Evolutionary conservation across 805 yeast genomes (phyloP), one percentile per base, ranked within the genome.

Genomic region (Starmerella kuoi): DNA sequence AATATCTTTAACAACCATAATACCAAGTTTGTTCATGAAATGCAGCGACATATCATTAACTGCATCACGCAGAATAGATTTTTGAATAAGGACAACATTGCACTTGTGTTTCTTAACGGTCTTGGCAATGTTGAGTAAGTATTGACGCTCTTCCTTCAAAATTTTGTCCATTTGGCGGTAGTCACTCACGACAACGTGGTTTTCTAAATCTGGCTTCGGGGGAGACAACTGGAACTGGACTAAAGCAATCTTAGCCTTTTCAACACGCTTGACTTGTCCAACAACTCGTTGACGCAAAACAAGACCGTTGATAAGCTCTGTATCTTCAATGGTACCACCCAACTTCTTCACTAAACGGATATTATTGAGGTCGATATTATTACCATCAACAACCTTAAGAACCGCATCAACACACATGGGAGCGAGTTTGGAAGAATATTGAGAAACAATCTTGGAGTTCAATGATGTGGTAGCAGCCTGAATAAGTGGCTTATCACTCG

Each of bases 131-230:
- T 88, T 88, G 60, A 91, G 73, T 58, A 91, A 67, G 61, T 91
- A 91, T 23, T 95, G 91, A 61, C 99, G 79, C 70, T 91, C 98
- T 66, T 91, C 99, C 60, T 93, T 91, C 60, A 91, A 70, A 54
- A 91, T 91, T 67, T 88, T 91, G 65, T 91, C 99, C 99, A 91
- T 91, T 65, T 91, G 98, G 64, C 98, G 76, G 68, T 91, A 91
- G 63, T 91, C 99, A 59, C 83, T 91, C 42, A 91, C 97, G 44
- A 91, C 94, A 38, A 91, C 88, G 60, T 87, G 88, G 63, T 91
- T 91, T 67, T 91, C 98, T 80, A 93, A 80, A 59, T 86, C 96
- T 18, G 96, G 96, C 61, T 86, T 86, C 51, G 96, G 96, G 20
- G 96, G 95, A 18, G 95, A 84, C 49, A 86, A 73, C 69, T 83